These are phyloP conservation scores for Neonectria hederae DNA, from an alignment of 2,329 filamentous ascomycete species.

Conservation along the genomic window DNA sequence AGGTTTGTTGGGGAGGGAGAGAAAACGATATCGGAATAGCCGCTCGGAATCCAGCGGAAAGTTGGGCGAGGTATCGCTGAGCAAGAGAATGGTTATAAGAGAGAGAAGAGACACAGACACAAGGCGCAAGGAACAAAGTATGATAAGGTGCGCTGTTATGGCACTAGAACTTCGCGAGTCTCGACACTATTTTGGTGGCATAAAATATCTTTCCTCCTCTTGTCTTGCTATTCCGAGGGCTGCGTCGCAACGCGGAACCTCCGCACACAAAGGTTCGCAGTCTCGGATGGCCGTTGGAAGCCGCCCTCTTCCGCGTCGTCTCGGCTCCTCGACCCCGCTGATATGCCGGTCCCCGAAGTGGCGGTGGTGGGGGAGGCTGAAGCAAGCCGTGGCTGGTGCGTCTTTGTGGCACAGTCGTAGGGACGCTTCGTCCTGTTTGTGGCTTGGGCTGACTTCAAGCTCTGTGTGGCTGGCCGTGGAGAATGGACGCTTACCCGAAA, in stretches of 20 bases:
- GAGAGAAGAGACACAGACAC: conserved; percentile 6
- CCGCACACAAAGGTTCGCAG: neutral
- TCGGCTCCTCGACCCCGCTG: conserved; percentile 33
- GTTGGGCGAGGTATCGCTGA: conserved; percentile 1
- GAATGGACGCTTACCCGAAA: neutral
- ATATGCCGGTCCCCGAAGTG: conserved; percentile 11
- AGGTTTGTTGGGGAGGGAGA: conserved; percentile 17
- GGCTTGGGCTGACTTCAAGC: conserved; percentile 10
- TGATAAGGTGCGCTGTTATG: conserved; percentile 11
- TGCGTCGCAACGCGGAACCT: conserved; percentile 26
- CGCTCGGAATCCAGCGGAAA: conserved; percentile 23
- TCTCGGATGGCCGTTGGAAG: conserved; percentile 36
- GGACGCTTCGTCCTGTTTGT: conserved; percentile 11
- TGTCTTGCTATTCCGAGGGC: conserved; percentile 24
- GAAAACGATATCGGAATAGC: conserved; percentile 22
- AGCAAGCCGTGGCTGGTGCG: conserved; percentile 2
- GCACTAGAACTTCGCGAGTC: conserved; percentile 4
- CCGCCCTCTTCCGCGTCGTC: conserved; percentile 37
- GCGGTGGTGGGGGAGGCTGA: conserved; percentile 40
- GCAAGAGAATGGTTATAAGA: conserved; percentile 3
- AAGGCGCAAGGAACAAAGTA: neutral
- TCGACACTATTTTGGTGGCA: conserved; percentile 16
- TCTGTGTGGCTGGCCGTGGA: neutral
- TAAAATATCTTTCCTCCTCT: neutral
- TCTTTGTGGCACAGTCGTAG: neutral